Evolutionary conservation across 2,329 filamentous ascomycete genomes (phyloP), one percentile per base, ranked within the genome.

Genomic region (Colletotrichum liriopes): DNA sequence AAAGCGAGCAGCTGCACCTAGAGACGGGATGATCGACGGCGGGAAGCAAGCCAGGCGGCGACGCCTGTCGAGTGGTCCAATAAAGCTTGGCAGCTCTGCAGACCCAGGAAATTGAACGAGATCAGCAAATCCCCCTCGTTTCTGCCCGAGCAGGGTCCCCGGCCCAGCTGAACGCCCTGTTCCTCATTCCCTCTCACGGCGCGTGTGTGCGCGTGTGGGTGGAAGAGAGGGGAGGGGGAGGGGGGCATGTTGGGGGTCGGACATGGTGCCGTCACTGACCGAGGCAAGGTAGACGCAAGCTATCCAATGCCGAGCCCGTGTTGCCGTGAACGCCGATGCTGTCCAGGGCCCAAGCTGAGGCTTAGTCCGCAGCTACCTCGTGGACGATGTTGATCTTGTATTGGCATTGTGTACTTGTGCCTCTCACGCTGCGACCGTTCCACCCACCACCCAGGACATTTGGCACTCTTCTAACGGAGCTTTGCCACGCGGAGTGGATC

Each of bases 21-120:
- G 55, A 60, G 67, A 72, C 71, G 72, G 67, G 62, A 74, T 65
- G 72, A 73, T 74, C 65, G 60, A 71, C 72, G 60, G 20, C 51
- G 64, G 65, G 64, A 68, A 61, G 61, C 55, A 70, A 54, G 69
- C 69, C 69, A 74, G 64, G 39, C 65, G 69, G 64, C 72, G 52
- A 73, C 69, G 65, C 67, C 69, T 74, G 63, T 56, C 54, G 65
- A 43, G 43, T 54, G 61, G 65, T 58, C 64, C 52, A 65, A 65
- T 72, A 60, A 74, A 65, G 55, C 64, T 74, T 65, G 69, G 69
- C 64, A 58, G 49, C 43, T 60, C 61, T 71, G 29, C 65, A 60
- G 60, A 61, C 65, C 72, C 65, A 45, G 51, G 55, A 67, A 68
- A 63, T 73, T 67, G 58, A 72, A 43, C 35, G 29, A 67, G 63